Base-by-base conservation (phyloP, 441 rosid species). In the Erysimum cheiri region DNA sequence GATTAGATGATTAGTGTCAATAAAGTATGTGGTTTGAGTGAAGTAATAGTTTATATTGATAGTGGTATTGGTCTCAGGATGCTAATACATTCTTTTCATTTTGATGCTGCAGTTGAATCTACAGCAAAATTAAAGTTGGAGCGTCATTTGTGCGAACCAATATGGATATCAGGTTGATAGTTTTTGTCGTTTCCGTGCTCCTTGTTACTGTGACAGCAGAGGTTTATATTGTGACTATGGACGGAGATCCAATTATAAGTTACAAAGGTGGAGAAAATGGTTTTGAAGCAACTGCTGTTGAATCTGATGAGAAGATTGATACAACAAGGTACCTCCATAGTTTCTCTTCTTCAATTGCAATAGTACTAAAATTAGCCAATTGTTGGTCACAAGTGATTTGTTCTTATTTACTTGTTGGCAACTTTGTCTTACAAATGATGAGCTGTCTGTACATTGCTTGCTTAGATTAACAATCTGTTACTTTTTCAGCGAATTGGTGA, bases 231-330 rank as follows among this genome's bases (percentile, higher is more conserved):
- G 97, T 88, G 54, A 89, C 85, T 3, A 67, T 95, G 80, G 97
- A 90, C 55, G 99, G 91, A 73, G 99, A 95, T 79, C 98, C 99
- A 56, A 81, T 90, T 36, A 77, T 91, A 41, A 90, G 96, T 80
- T 95, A 95, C 61, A 81, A 47, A 75, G 99, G 99, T 35, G 97
- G 96, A n/a, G 84, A 82, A 13, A 86, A 88, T 61, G 99, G 98
- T 17, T 89, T 89, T 74, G 92, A 85, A 84, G 93, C 99, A 58
- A 90, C 96, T 26, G 93, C 95, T 4, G 85, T 85, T 11, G 93
- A 92, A 52, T 84, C 96, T 28, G 92, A 88, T 73, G 96, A 89
- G 76, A 88, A 81, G 81, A 86, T 92, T 54, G 98, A 92, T 60
- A 61, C 90, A 13, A 70, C 84, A 14, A 92, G 99, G 99, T 90